Conservation (phyloP, 108 stramenopile genomes). For the Nitzschia sp. region DNA sequence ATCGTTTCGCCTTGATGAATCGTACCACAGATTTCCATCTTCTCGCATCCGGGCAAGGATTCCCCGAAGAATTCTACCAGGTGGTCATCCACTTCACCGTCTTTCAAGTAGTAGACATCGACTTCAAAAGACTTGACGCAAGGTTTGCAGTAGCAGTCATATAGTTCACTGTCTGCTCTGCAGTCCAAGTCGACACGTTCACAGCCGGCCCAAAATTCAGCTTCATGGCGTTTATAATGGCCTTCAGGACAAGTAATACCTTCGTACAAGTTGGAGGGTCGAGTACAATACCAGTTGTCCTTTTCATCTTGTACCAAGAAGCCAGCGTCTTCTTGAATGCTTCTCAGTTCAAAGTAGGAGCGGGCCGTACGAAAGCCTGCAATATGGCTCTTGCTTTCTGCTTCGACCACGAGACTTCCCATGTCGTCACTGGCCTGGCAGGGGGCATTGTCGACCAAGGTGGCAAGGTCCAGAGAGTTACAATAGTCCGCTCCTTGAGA, state of each 20-base stretch:
- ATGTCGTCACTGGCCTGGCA: slow-evolving; percentile 15
- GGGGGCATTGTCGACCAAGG: background rate
- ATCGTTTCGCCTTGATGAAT: slow-evolving; percentile 3
- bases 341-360: slow-evolving; percentile 33
- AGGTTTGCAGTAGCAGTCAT: slow-evolving; percentile 18
- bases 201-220: background rate
- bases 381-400: slow-evolving; percentile 19
- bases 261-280: slow-evolving; percentile 31
- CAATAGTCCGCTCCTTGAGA: too few species aligned
- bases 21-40: slow-evolving; percentile 25
- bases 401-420: background rate
- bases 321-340: slow-evolving; percentile 26
- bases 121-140: slow-evolving; percentile 33
- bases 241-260: slow-evolving; percentile 31
- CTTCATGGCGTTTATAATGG: background rate
- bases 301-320: slow-evolving; percentile 29
- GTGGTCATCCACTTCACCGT: slow-evolving; percentile 10
- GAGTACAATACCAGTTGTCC: too few species aligned
- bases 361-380: slow-evolving; percentile 28
- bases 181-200: slow-evolving; percentile 2
- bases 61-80: background rate
- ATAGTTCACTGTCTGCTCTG: background rate
- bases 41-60: slow-evolving; percentile 14
- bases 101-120: slow-evolving; percentile 19
- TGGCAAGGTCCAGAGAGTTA: too few species aligned